Evolutionary conservation across 2,329 filamentous ascomycete species (phyloP).

Genomic region (Boeremia lycopersici): DNA sequence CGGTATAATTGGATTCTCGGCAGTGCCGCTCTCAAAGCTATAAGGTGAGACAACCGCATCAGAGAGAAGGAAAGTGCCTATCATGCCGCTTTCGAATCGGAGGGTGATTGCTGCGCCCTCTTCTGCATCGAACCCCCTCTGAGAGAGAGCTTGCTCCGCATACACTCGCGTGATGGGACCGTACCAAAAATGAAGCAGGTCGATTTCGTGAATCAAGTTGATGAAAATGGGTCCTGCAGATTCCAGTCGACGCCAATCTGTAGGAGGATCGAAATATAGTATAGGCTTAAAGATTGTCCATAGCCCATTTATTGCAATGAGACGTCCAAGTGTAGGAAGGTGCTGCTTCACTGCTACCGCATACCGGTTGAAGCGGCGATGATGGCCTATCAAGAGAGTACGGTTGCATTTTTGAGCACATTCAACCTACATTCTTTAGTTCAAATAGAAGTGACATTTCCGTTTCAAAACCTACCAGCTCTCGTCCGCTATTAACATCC

Average conservation of each 20-base stretch:
- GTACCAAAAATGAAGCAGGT: conserved; percentile 5
- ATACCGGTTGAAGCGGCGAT: conserved; percentile 1
- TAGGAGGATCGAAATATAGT: neutral
- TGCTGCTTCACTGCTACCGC: conserved; percentile 2
- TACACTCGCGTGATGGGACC: neutral
- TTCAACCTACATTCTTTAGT: neutral
- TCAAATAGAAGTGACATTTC: neutral
- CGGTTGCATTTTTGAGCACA: neutral
- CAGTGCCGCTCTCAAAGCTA: neutral
- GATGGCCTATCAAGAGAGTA: neutral
- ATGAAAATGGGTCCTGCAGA: neutral
- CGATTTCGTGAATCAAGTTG: conserved; percentile 1
- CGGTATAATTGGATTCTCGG: conserved; percentile 1
- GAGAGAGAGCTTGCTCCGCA: neutral
- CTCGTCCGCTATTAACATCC: neutral
- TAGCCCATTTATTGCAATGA: conserved; percentile 1
- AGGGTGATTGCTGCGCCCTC: neutral
- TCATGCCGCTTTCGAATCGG: neutral
- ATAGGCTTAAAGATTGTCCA: neutral
- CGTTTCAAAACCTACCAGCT: neutral
- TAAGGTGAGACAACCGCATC: conserved; percentile 1
- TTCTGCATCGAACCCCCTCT: neutral
- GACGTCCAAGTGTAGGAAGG: neutral
- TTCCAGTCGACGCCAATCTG: neutral
- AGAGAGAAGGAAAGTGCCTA: neutral